Evolutionary conservation across 306 rosid species (phyloP).

Genomic region (Cucumis hystrix): DNA sequence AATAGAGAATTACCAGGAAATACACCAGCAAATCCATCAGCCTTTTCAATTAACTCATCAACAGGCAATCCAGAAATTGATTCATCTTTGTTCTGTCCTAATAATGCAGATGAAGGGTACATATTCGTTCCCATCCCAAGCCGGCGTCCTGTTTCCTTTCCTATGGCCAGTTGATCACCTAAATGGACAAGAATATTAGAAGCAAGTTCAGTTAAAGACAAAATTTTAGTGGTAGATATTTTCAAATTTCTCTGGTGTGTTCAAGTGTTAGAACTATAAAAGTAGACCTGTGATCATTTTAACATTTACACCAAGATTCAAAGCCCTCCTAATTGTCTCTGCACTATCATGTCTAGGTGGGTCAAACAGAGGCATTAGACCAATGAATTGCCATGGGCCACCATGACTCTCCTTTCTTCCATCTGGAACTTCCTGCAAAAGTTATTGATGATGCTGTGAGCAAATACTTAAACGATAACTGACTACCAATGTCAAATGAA

Average conservation of each 20-base stretch:
- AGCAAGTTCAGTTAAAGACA: not conserved
- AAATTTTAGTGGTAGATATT: not conserved
- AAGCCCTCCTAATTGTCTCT: slow-evolving; percentile 63
- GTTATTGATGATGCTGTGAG: not conserved
- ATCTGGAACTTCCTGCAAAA: slow-evolving; percentile 62
- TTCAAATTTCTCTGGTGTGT: not conserved
- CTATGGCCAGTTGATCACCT: slow-evolving; percentile 91
- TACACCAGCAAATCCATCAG: slow-evolving; percentile 86
- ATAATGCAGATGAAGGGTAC: slow-evolving; percentile 67
- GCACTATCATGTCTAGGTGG: slow-evolving; percentile 92
- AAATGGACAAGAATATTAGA: not conserved
- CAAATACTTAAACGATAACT: not conserved
- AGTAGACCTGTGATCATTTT: slow-evolving; percentile 72
- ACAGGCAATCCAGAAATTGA: slow-evolving; percentile 53
- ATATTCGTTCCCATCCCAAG: slow-evolving; percentile 88
- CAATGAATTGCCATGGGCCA: slow-evolving; percentile 65
- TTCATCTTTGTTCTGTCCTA: slow-evolving; percentile 59
- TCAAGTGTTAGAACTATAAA: not conserved
- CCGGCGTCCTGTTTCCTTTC: slow-evolving; percentile 76
- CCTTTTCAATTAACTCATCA: slow-evolving; percentile 72
- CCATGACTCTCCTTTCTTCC: slow-evolving; percentile 68
- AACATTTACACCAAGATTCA: slow-evolving; percentile 76
- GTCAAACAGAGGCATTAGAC: slow-evolving; percentile 70
- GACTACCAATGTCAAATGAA: not conserved
- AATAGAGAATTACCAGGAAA: slow-evolving; percentile 43